Percentiles rank a stretch among this genome's conserved stretches.
Evolutionary conservation across 1,284 basidiomycete species (phyloP).

Genomic region (Rhizopogon parksii): DNA sequence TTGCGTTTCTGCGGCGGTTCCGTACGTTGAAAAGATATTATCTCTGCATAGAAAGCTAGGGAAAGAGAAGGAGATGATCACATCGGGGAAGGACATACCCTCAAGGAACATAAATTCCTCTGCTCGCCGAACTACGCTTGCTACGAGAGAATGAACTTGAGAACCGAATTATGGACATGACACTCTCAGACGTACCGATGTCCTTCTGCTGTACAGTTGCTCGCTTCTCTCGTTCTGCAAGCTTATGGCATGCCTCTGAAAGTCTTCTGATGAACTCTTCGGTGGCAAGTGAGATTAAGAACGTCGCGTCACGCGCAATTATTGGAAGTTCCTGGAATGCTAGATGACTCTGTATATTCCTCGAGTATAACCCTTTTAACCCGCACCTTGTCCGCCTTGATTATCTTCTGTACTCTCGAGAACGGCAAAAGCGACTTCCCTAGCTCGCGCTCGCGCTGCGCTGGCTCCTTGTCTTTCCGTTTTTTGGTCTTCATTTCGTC

Average conservation of each 20-base stretch:
- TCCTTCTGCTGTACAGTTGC: constrained; percentile 65
- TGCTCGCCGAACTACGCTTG: constrained; percentile 51
- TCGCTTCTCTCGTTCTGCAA: constrained; percentile 58
- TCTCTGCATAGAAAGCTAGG: constrained; percentile 33
- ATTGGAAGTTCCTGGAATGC: constrained; percentile 59
- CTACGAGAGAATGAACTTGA: constrained; percentile 29
- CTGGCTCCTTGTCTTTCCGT: constrained; percentile 16
- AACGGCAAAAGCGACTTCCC: constrained; percentile 67
- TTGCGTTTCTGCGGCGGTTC: constrained; percentile 38
- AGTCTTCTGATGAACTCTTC: constrained; percentile 72
- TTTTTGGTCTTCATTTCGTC: constrained; percentile 8
- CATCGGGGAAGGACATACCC: constrained; percentile 31
- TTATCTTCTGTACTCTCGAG: constrained; percentile 68
- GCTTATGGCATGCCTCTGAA: constrained; percentile 49
- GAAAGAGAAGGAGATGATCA: constrained; percentile 7
- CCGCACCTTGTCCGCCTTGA: constrained; percentile 70
- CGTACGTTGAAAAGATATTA: constrained; percentile 43
- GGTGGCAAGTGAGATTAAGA: constrained; percentile 67
- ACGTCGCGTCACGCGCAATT: constrained; percentile 64
- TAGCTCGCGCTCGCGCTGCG: constrained; percentile 32
- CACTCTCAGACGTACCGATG: constrained; percentile 42
- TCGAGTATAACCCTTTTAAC: background rate
- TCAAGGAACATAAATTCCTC: constrained; percentile 74
- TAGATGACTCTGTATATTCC: constrained; percentile 4
- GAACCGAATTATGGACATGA: background rate